Evolutionary conservation across 1,284 basidiomycete genomes (phyloP).

Genomic region (Flammula alnicola): DNA sequence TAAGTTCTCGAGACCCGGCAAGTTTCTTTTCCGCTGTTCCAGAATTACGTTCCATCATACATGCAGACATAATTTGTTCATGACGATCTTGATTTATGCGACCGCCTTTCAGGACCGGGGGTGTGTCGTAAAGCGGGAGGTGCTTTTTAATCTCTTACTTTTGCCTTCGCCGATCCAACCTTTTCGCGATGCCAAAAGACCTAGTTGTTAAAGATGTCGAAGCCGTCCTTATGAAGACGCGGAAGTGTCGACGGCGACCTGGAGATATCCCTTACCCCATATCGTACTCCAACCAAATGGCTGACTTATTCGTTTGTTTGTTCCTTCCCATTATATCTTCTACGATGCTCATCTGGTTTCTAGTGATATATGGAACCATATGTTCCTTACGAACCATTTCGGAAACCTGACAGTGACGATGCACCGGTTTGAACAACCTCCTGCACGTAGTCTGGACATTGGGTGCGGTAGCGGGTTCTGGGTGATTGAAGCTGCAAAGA

Average conservation of each 20-base stretch:
- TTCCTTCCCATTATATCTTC: constrained; percentile 1
- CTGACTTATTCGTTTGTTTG: constrained; percentile 53
- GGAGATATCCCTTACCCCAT: constrained; percentile 61
- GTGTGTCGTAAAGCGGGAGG: constrained; percentile 11
- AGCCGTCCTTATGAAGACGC: constrained; percentile 45
- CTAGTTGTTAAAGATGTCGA: constrained; percentile 37
- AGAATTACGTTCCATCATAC: constrained; percentile 27
- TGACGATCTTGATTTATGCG: constrained; percentile 24
- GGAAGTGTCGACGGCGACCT: constrained; percentile 44
- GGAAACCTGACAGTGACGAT: constrained; percentile 57
- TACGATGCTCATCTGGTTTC: not conserved
- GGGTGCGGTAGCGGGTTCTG: constrained; percentile 84
- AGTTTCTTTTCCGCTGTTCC: constrained; percentile 20
- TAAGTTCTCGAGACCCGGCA: constrained; percentile 3
- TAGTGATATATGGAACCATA: constrained; percentile 73
- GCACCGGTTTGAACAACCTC: constrained; percentile 55
- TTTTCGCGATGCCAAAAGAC: constrained; percentile 18
- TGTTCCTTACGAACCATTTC: constrained; percentile 58
- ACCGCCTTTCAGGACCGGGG: too few relatives aligned
- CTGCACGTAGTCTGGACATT: constrained; percentile 64
- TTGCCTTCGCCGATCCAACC: constrained; percentile 20
- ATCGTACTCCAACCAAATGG: constrained; percentile 49
- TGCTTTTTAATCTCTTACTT: constrained; percentile 19
- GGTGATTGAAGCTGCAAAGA: constrained; percentile 67
- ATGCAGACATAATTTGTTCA: constrained; percentile 26